Evolutionary conservation across 2,329 filamentous ascomycete species (phyloP), one percentile per base, ranked within the genome.

Genomic region (Penicillium olsonii): DNA sequence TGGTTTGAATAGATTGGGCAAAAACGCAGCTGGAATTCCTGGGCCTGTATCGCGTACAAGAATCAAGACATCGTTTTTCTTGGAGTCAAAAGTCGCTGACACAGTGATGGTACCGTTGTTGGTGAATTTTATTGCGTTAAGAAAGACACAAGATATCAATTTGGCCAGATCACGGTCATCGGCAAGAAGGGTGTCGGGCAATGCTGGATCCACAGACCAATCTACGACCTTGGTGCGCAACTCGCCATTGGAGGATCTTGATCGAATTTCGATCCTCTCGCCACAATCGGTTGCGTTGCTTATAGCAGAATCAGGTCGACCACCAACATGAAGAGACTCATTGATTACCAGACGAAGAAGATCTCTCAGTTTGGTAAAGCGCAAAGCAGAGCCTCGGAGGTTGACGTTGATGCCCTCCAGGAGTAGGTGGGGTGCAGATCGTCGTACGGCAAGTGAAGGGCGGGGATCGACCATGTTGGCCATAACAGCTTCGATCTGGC

Each of bases 81-180:
- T 78, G 27, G 69, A 67, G 45, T 78, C 81, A 35, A 84, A 72
- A 5, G 74, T 77, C 4, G 79, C 82, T 39, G 68, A 68, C 11
- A 88, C 70, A 2, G 70, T 78, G 47, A 89, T 85, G 11, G 70
- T 74, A 6, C 86, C 85, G 46, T 77, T 75, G 48, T 87, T 83
- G 0, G 85, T 88, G 61, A 88, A 88, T 64, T 88, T 88, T 60
- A 87, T 77, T 3, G 85, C 85, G 63, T 88, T 88, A 24, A 84
- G 61, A 35, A 84, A 79, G 2, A 86, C 78, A 54, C 82, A 84
- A 3, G 82, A 85, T 2, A 86, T 78, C 59, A 85, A 70, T 61
- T 86, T 86, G 37, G 79, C 78, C 29, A 87, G 68, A 52, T 86
- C 83, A 57, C 82, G 78, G 62, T 86, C 83, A 60, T 86, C 83